phyloP scores from a whole-genome alignment of 2,329 filamentous ascomycete genomes.

The Pleoardoris graminearum region DNA sequence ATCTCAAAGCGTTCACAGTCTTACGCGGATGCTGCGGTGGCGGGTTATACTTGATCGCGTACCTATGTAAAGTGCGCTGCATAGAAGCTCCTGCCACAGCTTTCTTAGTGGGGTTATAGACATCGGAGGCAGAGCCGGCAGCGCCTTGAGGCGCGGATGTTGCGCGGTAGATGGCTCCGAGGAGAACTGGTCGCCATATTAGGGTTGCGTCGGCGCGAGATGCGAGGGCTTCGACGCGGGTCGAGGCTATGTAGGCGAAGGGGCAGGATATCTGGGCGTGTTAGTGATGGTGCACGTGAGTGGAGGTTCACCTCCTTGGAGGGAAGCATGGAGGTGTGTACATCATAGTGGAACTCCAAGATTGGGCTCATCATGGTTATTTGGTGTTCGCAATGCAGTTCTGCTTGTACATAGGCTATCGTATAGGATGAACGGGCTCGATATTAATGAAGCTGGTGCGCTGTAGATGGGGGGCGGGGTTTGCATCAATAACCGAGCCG shows the following conservation, averaged over 20 bases:
- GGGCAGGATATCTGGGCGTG: constrained; percentile 37
- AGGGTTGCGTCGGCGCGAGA: constrained; percentile 30
- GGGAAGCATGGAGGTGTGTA: not conserved
- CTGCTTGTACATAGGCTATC: no score
- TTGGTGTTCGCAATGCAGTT: no score
- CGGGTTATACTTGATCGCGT: constrained; percentile 35
- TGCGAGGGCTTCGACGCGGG: constrained; percentile 35
- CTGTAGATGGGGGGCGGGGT: not conserved
- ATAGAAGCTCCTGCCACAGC: constrained; percentile 32
- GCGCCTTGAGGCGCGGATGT: constrained; percentile 43
- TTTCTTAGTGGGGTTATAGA: constrained; percentile 42
- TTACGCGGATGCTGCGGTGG: constrained; percentile 39
- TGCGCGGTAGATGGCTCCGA: constrained; percentile 43
- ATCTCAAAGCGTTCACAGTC: constrained; percentile 36
- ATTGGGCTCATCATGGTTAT: not conserved
- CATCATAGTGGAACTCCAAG: constrained; percentile 3
- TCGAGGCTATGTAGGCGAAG: constrained; percentile 45
- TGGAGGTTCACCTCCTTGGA: not conserved
- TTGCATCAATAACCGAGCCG: constrained; percentile 3
- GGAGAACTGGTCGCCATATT: constrained; percentile 34
- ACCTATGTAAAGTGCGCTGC: constrained; percentile 35
- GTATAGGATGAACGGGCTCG: no score
- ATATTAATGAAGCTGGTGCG: no score
- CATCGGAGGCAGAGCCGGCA: constrained; percentile 40
- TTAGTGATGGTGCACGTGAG: not conserved